A percentile compares a stretch with the other conserved stretches of the same genome.
phyloP scores from a whole-genome alignment of 768 basidiomycete species.

The Boletus pseudopeckii region DNA sequence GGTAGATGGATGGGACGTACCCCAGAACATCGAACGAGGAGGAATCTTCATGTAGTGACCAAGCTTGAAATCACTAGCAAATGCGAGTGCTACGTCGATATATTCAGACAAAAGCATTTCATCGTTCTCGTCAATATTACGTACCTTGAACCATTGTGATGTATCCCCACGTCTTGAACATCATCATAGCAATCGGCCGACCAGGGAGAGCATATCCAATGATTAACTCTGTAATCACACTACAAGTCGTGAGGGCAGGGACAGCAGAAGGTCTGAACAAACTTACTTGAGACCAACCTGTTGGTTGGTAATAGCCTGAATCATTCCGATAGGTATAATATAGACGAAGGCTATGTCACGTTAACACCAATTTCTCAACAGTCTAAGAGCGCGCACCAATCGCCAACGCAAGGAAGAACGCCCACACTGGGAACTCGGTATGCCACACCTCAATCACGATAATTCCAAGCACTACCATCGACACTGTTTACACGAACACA shows the following conservation, averaged over 20 bases:
- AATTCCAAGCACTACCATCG: conserved; percentile 57
- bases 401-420: conserved; percentile 34
- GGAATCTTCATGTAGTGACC: conserved; percentile 75
- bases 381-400: conserved; percentile 23
- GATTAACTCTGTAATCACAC: conserved; percentile 70
- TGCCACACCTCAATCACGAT: conserved; percentile 61
- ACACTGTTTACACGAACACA: conserved; percentile 20
- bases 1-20: conserved; percentile 9
- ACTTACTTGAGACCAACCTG: conserved; percentile 56
- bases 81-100: conserved; percentile 45
- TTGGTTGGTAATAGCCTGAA: conserved; percentile 78
- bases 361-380: not conserved
- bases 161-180: conserved; percentile 76
- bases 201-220: conserved; percentile 57
- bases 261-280: not conserved
- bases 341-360: conserved; percentile 47
- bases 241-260: conserved; percentile 1
- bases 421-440: conserved; percentile 45
- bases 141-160: conserved; percentile 52
- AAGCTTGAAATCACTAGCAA: conserved; percentile 71
- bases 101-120: not conserved
- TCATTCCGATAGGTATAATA: conserved; percentile 71
- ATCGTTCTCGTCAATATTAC: not conserved
- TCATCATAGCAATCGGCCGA: conserved; percentile 74
- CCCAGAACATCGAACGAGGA: conserved; percentile 64